These are phyloP conservation scores for Salix purpurea DNA, from an alignment of 345 rosid genomes.

Conservation along the genomic window DNA sequence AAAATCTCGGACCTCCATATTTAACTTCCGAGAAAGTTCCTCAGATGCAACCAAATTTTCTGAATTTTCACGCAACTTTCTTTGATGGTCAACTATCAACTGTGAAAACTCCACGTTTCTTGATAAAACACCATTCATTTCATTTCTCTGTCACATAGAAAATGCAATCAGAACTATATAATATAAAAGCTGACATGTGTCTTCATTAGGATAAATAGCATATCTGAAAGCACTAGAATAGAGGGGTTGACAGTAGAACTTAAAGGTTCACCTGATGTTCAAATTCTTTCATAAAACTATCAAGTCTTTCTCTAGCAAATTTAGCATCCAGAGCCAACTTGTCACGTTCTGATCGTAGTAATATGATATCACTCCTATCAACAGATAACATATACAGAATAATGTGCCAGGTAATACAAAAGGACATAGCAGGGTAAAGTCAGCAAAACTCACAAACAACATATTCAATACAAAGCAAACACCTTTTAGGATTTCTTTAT, in stretches of 20 bases:
- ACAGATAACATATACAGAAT: neutral
- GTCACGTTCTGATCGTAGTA: constrained; percentile 71
- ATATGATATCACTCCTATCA: constrained; percentile 61
- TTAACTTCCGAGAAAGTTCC: constrained; percentile 71
- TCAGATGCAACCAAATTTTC: constrained; percentile 66
- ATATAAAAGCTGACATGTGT: neutral
- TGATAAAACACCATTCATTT: constrained; percentile 54
- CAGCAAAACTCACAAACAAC: neutral
- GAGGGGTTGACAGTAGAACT: neutral
- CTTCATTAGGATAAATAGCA: neutral
- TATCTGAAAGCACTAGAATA: neutral
- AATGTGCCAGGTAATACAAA: neutral
- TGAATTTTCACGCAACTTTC: constrained; percentile 72
- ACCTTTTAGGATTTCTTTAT: too few species aligned
- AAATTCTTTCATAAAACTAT: constrained; percentile 63
- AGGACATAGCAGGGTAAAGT: neutral
- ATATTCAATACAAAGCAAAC: neutral
- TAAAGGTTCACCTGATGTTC: constrained; percentile 60
- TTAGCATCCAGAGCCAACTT: constrained; percentile 67
- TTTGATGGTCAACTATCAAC: constrained; percentile 70
- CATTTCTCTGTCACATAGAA: constrained; percentile 52
- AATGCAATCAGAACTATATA: constrained; percentile 12
- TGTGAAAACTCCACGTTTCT: constrained; percentile 90
- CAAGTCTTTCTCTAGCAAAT: constrained; percentile 71
- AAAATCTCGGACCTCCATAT: constrained; percentile 60